phyloP scores from a whole-genome alignment of 2,329 filamentous ascomycete genomes.

The Teratosphaeriaceae sp. region DNA sequence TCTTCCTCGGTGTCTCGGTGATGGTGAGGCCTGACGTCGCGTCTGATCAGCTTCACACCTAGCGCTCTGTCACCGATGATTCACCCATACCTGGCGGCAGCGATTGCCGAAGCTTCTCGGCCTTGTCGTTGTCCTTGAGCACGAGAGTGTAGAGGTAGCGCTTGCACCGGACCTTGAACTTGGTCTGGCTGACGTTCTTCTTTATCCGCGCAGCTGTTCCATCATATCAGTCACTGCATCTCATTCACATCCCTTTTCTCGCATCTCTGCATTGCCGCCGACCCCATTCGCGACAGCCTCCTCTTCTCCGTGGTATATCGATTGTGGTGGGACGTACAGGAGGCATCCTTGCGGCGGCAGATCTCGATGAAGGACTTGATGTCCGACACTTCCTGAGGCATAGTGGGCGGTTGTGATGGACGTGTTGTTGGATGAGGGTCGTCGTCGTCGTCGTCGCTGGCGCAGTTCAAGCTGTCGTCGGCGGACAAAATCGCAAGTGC shows the following conservation, averaged over 20 bases:
- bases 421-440: conserved; percentile 4
- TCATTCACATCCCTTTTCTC: background rate
- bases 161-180: conserved; percentile 99
- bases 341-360: conserved; percentile 98
- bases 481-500: background rate
- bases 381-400: conserved; percentile 97
- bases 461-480: background rate
- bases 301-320: background rate
- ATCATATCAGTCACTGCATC: conserved; percentile 1
- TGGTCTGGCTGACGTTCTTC: conserved; percentile 88
- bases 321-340: conserved; percentile 63
- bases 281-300: background rate
- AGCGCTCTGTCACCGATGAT: background rate
- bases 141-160: conserved; percentile 96
- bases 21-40: conserved; percentile 47
- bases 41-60: background rate
- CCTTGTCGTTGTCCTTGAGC: conserved; percentile 98
- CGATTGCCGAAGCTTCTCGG: conserved; percentile 99
- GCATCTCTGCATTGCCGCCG: background rate
- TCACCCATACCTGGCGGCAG: conserved; percentile 79
- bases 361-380: conserved; percentile 99
- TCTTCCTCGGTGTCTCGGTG: conserved; percentile 57
- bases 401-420: conserved; percentile 52
- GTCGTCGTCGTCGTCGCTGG: conserved; percentile 8
- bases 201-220: conserved; percentile 50